Conservation (phyloP, 1,284 basidiomycete species). For the Trametes polyzona region DNA sequence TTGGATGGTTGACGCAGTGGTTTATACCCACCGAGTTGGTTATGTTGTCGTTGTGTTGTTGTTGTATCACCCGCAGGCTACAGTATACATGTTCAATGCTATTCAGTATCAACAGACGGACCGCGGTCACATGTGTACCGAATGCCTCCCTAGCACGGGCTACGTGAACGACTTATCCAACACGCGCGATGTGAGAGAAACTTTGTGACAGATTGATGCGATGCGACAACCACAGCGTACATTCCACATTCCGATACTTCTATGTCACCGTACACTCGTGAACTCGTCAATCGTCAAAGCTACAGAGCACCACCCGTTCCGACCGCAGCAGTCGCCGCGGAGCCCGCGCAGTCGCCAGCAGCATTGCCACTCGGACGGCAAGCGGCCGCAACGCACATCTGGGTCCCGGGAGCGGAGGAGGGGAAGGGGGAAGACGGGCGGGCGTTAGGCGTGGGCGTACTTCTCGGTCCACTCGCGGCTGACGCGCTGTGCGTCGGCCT, state of each 20-base stretch:
- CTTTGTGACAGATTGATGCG: no score
- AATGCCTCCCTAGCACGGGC: no score
- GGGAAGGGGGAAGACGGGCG: neutral
- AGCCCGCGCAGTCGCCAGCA: neutral
- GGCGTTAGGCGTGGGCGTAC: constrained; percentile 55
- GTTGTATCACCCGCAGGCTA: constrained; percentile 6
- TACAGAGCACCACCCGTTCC: neutral
- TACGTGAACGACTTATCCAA: no score
- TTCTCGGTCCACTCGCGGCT: constrained; percentile 92
- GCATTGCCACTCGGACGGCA: no score
- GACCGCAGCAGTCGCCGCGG: neutral
- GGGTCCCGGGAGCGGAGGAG: no score
- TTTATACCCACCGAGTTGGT: constrained; percentile 12
- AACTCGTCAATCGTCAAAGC: neutral
- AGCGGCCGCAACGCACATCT: no score
- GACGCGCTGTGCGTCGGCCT: constrained; percentile 88
- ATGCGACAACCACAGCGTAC: constrained; percentile 17
- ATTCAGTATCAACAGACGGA: neutral
- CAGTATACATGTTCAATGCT: constrained; percentile 8
- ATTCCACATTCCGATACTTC: constrained; percentile 10
- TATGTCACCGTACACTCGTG: neutral
- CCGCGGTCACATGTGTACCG: no score
- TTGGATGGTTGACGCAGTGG: no score
- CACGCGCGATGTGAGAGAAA: no score
- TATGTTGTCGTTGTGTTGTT: neutral